phyloP scores from a whole-genome alignment of 495 filamentous ascomycete species.

The Neurospora intermedia region DNA sequence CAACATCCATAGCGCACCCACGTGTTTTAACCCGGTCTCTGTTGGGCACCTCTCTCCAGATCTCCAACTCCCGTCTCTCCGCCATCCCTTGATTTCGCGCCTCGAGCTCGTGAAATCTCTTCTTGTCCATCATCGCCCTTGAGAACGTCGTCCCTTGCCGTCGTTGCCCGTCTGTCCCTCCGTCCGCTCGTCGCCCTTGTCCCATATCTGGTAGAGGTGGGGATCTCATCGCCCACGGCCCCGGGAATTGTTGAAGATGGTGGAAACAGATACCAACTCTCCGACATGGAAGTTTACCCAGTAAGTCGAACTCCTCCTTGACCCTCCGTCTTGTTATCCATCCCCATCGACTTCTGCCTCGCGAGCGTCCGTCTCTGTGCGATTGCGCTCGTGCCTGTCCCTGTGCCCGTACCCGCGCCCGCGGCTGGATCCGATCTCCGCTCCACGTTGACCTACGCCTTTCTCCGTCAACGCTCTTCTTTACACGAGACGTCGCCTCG shows the following conservation, averaged over 20 bases:
- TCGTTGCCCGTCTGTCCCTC: slow-evolving; percentile 5
- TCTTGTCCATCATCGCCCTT: slow-evolving; percentile 4
- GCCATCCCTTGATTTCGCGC: not conserved
- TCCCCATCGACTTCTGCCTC: not conserved
- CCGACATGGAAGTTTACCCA: slow-evolving; percentile 99
- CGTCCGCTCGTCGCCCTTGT: slow-evolving; percentile 10
- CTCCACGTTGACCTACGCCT: not conserved
- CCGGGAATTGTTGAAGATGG: slow-evolving; percentile 57
- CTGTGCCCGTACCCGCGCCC: not conserved
- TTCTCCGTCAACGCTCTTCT: not conserved
- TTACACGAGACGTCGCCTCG: not conserved
- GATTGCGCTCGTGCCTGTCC: not conserved
- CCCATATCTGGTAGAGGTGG: slow-evolving; percentile 16
- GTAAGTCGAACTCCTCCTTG: slow-evolving; percentile 49
- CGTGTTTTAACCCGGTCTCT: not conserved
- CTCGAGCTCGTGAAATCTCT: slow-evolving; percentile 6
- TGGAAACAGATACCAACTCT: slow-evolving; percentile 84
- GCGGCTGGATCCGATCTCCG: not conserved
- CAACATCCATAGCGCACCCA: not conserved
- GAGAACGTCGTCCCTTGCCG: not conserved
- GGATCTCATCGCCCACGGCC: slow-evolving; percentile 11
- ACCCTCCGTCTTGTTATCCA: not conserved
- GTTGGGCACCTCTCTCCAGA: not conserved
- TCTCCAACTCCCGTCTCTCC: not conserved
- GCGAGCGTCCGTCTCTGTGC: not conserved